These are phyloP conservation scores for Leccinum variicolor DNA, from an alignment of 768 basidiomycete species.

Conservation along the genomic window DNA sequence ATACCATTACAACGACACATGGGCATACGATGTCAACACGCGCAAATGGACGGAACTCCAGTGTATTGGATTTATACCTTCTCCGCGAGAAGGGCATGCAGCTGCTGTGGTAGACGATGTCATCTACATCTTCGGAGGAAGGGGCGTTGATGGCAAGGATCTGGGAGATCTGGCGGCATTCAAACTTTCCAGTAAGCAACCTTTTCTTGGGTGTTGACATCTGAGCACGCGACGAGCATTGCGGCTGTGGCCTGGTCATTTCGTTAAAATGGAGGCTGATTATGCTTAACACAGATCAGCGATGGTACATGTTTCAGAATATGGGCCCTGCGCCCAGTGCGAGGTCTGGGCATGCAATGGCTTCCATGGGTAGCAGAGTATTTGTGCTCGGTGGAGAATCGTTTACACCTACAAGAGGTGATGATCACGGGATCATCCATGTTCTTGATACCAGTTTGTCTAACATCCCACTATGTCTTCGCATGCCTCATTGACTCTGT, in stretches of 20 bases:
- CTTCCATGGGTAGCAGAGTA: slow-evolving; percentile 81
- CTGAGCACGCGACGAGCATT: background rate
- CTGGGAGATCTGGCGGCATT: slow-evolving; percentile 93
- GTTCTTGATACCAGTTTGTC: slow-evolving; percentile 91
- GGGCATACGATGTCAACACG: slow-evolving; percentile 84
- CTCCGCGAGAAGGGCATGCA: slow-evolving; percentile 93
- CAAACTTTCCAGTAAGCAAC: slow-evolving; percentile 86
- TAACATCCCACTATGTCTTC: background rate
- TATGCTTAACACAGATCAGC: slow-evolving; percentile 58
- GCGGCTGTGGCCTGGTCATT: background rate
- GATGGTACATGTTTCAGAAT: slow-evolving; percentile 99
- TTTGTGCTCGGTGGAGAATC: slow-evolving; percentile 96
- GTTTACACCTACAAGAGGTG: slow-evolving; percentile 63
- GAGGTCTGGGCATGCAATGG: slow-evolving; percentile 98
- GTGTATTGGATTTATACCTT: slow-evolving; percentile 96
- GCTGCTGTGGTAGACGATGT: slow-evolving; percentile 97
- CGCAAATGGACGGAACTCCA: slow-evolving; percentile 86
- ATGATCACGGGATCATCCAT: slow-evolving; percentile 82
- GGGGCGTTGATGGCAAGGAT: slow-evolving; percentile 97
- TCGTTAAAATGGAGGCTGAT: slow-evolving; percentile 13
- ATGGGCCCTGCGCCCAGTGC: slow-evolving; percentile 96
- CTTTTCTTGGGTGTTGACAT: background rate
- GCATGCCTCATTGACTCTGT: slow-evolving; percentile 2
- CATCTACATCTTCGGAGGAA: slow-evolving; percentile 94
- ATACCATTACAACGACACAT: slow-evolving; percentile 99